Evolutionary conservation across 208 protist species (phyloP), one percentile per base, ranked within the genome.

Genomic region (Leptomonas seymouri): DNA sequence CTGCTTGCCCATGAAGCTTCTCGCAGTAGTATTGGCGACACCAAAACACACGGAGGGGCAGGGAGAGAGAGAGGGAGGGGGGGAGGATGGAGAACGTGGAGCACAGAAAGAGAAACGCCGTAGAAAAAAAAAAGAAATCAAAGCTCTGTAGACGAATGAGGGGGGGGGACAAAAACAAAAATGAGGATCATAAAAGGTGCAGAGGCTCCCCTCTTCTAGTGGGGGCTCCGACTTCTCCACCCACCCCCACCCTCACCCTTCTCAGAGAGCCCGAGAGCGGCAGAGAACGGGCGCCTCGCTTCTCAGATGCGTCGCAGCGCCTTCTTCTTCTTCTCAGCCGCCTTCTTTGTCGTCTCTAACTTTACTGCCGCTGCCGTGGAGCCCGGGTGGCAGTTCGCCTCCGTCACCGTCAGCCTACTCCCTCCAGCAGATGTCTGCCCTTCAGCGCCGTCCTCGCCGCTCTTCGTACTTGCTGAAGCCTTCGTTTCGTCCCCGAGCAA

Each of bases 271-370:
- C n/a, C n/a, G n/a, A n/a, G n/a, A n/a, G n/a, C n/a, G n/a, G n/a
- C n/a, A n/a, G n/a, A n/a, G n/a, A n/a, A n/a, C n/a, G n/a, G n/a
- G n/a, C n/a, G n/a, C n/a, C n/a, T n/a, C n/a, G n/a, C n/a, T n/a
- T 16, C 42, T 60, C 30, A 76, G 14, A 76, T 76, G 11, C 71
- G 62, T 2, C 71, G 71, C 28, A 76, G 41, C 27, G 62, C 63
- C 48, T 76, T 76, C 56, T 76, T 76, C 27, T 76, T 76, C 28
- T 67, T 71, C 55, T 71, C 66, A 3, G 54, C 69, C 46, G 34
- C 69, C 49, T 67, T 71, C 58, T 76, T 63, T 2, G 30, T 44
- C 49, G 34, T 55, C 44, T 63, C 58, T 18, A 45, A 41, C 45
- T 69, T 76, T 3, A 72, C 67, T 3, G 70, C 55, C 23, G 49